phyloP scores from a whole-genome alignment of 345 rosid genomes.

The Moringa oleifera region DNA sequence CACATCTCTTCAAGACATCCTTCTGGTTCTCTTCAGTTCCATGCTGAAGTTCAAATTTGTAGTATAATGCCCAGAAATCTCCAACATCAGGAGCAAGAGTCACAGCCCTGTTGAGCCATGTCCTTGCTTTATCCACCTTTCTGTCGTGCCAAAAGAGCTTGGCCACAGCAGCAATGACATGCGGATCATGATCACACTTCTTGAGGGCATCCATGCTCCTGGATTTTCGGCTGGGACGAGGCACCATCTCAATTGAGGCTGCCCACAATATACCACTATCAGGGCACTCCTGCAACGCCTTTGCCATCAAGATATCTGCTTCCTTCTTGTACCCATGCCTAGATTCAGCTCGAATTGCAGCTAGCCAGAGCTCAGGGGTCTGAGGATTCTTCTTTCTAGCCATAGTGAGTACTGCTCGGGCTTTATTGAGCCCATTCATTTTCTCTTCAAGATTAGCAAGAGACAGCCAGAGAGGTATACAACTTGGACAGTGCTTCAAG shows the following conservation, averaged over 20 bases:
- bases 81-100: slow-evolving; percentile 79
- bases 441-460: slow-evolving; percentile 75
- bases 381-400: slow-evolving; percentile 81
- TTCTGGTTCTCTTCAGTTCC: slow-evolving; percentile 72
- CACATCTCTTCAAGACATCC: slow-evolving; percentile 69
- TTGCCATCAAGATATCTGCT: slow-evolving; percentile 81
- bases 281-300: slow-evolving; percentile 93
- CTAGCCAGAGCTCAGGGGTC: slow-evolving; percentile 84
- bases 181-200: slow-evolving; percentile 79
- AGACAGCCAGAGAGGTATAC: slow-evolving; percentile 76
- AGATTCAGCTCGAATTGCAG: slow-evolving; percentile 75
- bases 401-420: slow-evolving; percentile 76
- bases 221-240: slow-evolving; percentile 69
- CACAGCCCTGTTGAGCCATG: slow-evolving; percentile 76
- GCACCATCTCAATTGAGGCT: slow-evolving; percentile 74
- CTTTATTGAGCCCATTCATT: slow-evolving; percentile 65
- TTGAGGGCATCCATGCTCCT: slow-evolving; percentile 73
- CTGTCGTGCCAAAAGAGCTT: slow-evolving; percentile 89
- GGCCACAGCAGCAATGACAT: slow-evolving; percentile 78
- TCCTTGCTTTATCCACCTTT: slow-evolving; percentile 87
- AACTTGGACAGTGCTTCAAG: slow-evolving; percentile 56
- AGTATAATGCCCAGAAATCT: slow-evolving; percentile 85
- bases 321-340: slow-evolving; percentile 77
- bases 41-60: slow-evolving; percentile 87
- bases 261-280: slow-evolving; percentile 92